phyloP scores from a whole-genome alignment of 441 rosid species.

The Erodium moschatum region DNA sequence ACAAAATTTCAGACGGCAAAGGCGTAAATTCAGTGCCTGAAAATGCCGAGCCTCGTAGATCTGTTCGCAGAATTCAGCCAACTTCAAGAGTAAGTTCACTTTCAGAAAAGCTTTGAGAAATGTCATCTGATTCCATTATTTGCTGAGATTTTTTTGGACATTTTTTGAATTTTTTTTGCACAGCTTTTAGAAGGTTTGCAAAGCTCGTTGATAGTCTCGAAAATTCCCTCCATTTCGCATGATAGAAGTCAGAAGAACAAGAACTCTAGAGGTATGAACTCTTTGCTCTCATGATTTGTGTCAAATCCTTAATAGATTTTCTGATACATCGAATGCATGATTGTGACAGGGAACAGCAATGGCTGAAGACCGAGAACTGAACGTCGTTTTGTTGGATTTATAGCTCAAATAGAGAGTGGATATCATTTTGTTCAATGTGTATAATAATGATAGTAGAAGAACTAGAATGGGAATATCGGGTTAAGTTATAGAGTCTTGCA shows the following conservation, averaged over 20 bases:
- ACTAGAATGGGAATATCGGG: constrained; percentile 35
- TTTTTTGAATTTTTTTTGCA: constrained; percentile 16
- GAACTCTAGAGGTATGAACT: constrained; percentile 44
- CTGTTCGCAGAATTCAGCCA: constrained; percentile 87
- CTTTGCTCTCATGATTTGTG: too few relatives aligned
- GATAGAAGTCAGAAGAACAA: constrained; percentile 57
- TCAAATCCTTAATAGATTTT: too few relatives aligned
- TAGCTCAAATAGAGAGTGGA: constrained; percentile 11
- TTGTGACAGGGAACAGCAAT: constrained; percentile 45
- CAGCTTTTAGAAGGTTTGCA: constrained; percentile 96
- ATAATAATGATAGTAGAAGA: constrained; percentile 28
- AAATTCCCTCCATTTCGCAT: constrained; percentile 64
- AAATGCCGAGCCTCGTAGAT: constrained; percentile 70
- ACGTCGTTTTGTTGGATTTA: constrained; percentile 14
- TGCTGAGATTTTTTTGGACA: neutral
- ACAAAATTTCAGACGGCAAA: constrained; percentile 22
- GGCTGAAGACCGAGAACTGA: constrained; percentile 23
- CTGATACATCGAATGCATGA: constrained; percentile 12
- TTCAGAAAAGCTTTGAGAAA: neutral
- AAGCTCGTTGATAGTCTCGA: constrained; percentile 72
- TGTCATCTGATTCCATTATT: too few relatives aligned
- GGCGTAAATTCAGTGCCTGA: constrained; percentile 37
- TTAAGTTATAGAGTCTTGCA: constrained; percentile 26
- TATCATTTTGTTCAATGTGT: constrained; percentile 25
- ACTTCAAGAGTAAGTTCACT: constrained; percentile 62